Base-by-base conservation (phyloP, 805 yeast species). In the Hagleromyces aurorensis region DNA sequence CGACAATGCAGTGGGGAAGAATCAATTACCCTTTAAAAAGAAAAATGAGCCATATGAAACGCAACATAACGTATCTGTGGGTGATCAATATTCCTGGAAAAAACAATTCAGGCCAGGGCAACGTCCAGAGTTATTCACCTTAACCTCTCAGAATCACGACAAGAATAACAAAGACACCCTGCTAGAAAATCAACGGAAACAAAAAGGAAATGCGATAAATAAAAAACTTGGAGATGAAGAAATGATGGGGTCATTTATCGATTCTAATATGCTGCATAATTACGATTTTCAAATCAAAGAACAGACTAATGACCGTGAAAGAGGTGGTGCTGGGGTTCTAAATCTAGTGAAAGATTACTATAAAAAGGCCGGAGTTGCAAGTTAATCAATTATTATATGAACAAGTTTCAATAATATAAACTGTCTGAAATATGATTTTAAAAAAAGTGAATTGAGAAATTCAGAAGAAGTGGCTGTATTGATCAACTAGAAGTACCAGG, bases 321-420 rank as follows among this genome's bases (percentile, higher is more conserved):
- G 15, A n/a, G 29, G 32, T 2, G 35, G 39, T 9, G 41, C 40
- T 14, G 89, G 89, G 0, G 91, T 75, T n/a, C 61, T 77, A 23
- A 93, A 91, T 1, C 65, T 86, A 59, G 65, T 86, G 26, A 84
- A 83, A 50, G 86, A 84, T 48, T 78, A 83, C 37, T 84, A 84
- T 50, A 77, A 67, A 31, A 57, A 59, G 33, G 54, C 64, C 10
- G 62, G 57, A 27, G 40, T 53, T 14, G 50, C 46, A 6, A 32
- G 46, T 28, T 46, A 29, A 33, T 23, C 16, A 11, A 13, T 20
- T 11, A 20, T n/a, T n/a, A n/a, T n/a, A n/a, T n/a, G n/a, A n/a
- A n/a, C n/a, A n/a, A n/a, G n/a, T n/a, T n/a, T n/a, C n/a, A n/a
- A n/a, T n/a, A n/a, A n/a, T n/a, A n/a, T n/a, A n/a, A n/a, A n/a